phyloP scores from a whole-genome alignment of 73 alveolate species.

The Paramecium sonneborni region DNA sequence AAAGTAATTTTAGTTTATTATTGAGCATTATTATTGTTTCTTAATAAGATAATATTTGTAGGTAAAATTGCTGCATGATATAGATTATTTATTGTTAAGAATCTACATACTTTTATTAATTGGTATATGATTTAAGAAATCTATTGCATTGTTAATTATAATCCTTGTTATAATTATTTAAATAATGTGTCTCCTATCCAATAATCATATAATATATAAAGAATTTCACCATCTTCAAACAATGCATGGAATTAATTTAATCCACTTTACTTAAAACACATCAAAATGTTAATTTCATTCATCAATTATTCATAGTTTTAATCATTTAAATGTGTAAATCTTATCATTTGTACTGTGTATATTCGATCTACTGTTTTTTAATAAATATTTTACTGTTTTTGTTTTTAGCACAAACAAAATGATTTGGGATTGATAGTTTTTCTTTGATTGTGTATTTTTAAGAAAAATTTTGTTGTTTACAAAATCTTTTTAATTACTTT shows the following conservation, averaged over 20 bases:
- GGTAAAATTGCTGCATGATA: conserved; percentile 40
- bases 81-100: background rate
- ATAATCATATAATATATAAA: conserved; percentile 12
- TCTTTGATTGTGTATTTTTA: conserved; percentile 25
- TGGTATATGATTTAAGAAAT: conserved; percentile 26
- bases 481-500: conserved; percentile 37
- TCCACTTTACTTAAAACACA: conserved; percentile 47
- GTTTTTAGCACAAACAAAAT: conserved; percentile 35
- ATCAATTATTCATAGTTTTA: conserved; percentile 5
- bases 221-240: conserved; percentile 21
- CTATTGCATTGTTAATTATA: background rate
- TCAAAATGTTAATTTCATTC: conserved; percentile 49
- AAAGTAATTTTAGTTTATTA: conserved; percentile 28
- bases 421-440: background rate
- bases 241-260: conserved; percentile 15
- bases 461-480: conserved; percentile 42
- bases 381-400: conserved; percentile 24
- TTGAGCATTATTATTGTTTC: background rate
- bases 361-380: background rate
- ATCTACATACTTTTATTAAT: background rate
- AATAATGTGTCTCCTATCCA: conserved; percentile 48
- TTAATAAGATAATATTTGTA: background rate
- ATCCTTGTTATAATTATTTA: conserved; percentile 6
- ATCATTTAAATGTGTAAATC: background rate
- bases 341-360: conserved; percentile 45